Evolutionary conservation across 2,329 filamentous ascomycete genomes (phyloP), one percentile per base, ranked within the genome.

Genomic region (Penicillium decumbens): DNA sequence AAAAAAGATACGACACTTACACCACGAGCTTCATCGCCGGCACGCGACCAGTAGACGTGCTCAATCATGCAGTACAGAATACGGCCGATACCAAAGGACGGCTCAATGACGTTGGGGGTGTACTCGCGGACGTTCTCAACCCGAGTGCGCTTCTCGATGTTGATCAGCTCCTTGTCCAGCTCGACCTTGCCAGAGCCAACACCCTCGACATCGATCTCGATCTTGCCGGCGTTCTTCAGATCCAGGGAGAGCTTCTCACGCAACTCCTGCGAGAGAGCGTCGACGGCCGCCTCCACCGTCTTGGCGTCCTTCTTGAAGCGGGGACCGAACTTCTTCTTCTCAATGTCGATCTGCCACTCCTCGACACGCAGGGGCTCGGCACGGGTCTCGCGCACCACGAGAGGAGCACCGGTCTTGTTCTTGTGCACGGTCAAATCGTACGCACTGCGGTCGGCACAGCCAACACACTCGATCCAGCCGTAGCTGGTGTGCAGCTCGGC

Each of bases 391-490:
- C 91, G 84, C 35, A 97, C 93, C 42, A 93, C 78, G 20, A 98
- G 80, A 37, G 90, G 84, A 12, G 87, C 84, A 51, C 89, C 90
- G 28, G 93, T 97, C 77, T 89, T 91, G 75, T 95, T 92, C 67
- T 87, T 85, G 73, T 97, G 93, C 8, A 96, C 91, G 30, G 83
- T 87, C 69, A 97, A 72, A 72, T 98, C 93, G 71, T 95, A 98
- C 18, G 93, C 93, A 68, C 88, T 95, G 64, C 93, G 84, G 70
- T 96, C 92, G 53, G 93, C 93, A 71, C 93, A 97, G 55, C 93
- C 93, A 64, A 97, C 92, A 70, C 92, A 97, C 77, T 98, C 93
- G 56, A 97, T 88, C 93, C 93, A 98, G 69, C 93, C 93, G 65
- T 91, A 91, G 54, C 87, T 91, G 50, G 89, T 97, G 55, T 87